Conservation (phyloP, 108 stramenopile species). For the Fragilariopsis cylindrus region DNA sequence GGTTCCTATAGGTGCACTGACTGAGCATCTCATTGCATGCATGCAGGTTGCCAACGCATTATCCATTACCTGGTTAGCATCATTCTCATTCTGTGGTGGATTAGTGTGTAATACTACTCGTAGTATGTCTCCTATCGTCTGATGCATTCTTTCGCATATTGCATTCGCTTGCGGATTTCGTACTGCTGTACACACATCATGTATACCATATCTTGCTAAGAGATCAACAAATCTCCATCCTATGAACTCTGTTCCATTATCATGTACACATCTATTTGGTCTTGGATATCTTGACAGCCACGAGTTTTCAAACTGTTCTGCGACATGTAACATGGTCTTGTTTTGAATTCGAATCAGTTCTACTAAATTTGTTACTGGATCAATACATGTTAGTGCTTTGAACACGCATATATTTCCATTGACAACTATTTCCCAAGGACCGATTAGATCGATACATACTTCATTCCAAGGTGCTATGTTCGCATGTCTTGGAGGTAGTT, state of each 20-base stretch:
- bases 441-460: slow-evolving; percentile 8
- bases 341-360: slow-evolving; percentile 33
- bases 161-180: slow-evolving; percentile 34
- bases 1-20: not conserved
- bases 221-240: not conserved
- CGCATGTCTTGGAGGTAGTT: slow-evolving; percentile 12
- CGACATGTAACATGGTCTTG: slow-evolving; percentile 23
- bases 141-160: slow-evolving; percentile 29
- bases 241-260: slow-evolving; percentile 37
- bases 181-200: not conserved
- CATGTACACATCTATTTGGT: slow-evolving; percentile 25
- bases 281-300: slow-evolving; percentile 43
- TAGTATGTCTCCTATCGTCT: slow-evolving; percentile 23
- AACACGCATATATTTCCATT: slow-evolving; percentile 12
- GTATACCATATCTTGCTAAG: not conserved
- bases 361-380: slow-evolving; percentile 35
- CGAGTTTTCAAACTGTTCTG: slow-evolving; percentile 16
- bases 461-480: slow-evolving; percentile 4
- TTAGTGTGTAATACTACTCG: not conserved
- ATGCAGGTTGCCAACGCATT: not conserved
- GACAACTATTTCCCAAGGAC: not conserved
- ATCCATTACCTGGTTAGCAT: too few species aligned
- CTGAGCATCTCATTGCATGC: not conserved
- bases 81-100: too few species aligned
- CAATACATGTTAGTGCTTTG: slow-evolving; percentile 41